phyloP scores from a whole-genome alignment of 2,329 filamentous ascomycete genomes.

The Arthroderma uncinatum region DNA sequence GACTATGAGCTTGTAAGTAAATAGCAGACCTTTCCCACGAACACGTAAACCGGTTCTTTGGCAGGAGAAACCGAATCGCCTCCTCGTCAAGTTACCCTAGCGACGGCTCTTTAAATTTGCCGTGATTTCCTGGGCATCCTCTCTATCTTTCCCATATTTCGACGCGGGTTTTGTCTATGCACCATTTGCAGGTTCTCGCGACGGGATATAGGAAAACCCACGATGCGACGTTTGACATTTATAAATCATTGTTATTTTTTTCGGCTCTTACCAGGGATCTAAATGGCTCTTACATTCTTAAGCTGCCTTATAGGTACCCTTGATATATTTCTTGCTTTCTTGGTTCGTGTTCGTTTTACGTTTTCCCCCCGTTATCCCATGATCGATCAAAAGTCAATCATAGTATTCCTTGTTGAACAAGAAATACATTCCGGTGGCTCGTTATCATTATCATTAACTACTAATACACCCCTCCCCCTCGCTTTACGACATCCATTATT shows the following conservation, averaged over 20 bases:
- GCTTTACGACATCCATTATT: not conserved
- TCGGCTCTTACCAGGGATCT: not conserved
- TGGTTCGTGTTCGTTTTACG: not conserved
- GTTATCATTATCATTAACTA: not conserved
- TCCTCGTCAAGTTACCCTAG: too few species aligned
- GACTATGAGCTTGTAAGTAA: conserved; percentile 79
- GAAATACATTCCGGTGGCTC: not conserved
- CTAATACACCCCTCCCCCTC: not conserved
- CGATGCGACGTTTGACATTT: not conserved
- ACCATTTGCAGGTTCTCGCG: not conserved
- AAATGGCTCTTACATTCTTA: too few species aligned
- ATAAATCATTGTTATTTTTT: not conserved
- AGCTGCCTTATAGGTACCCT: not conserved
- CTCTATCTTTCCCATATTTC: not conserved
- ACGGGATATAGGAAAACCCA: not conserved
- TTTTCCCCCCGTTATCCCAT: not conserved
- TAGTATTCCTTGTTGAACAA: not conserved
- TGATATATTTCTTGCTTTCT: not conserved
- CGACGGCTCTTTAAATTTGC: too few species aligned
- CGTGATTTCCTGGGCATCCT: not conserved
- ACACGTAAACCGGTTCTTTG: too few species aligned
- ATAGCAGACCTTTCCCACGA: too few species aligned
- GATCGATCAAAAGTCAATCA: not conserved
- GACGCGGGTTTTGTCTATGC: not conserved
- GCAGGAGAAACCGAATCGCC: too few species aligned